Evolutionary conservation across 805 yeast genomes (phyloP).

Genomic region (Zygotorulaspora chibaensis): DNA sequence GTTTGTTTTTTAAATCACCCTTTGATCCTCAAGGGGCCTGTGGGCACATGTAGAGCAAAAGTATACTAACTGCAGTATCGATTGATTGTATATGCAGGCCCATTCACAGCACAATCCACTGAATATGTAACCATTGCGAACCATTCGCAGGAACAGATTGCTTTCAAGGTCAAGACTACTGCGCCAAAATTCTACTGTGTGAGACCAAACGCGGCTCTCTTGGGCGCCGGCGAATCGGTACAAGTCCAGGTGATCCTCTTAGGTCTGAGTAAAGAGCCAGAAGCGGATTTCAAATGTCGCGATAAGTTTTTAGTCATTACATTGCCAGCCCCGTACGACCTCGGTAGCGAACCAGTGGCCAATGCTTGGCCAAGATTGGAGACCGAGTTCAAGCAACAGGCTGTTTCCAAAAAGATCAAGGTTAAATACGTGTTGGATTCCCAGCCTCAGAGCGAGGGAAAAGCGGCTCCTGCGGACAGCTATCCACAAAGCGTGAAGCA

Average conservation of each 20-base stretch:
- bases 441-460: slow-evolving; percentile 3
- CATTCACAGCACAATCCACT: slow-evolving; percentile 68
- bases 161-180: slow-evolving; percentile 96
- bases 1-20: slow-evolving; percentile 1
- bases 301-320: slow-evolving; percentile 91
- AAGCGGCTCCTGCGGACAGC: slow-evolving; percentile 7
- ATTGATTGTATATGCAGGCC: slow-evolving; percentile 45
- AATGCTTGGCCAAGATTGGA: slow-evolving; percentile 76
- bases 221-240: slow-evolving; percentile 67
- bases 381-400: slow-evolving; percentile 48
- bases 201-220: slow-evolving; percentile 85
- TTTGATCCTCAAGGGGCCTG: slow-evolving; percentile 3
- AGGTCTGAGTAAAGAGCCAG: slow-evolving; percentile 74
- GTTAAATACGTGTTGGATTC: slow-evolving; percentile 47
- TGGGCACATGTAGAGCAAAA: neutral
- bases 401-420: slow-evolving; percentile 61
- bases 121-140: slow-evolving; percentile 50
- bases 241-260: slow-evolving; percentile 81
- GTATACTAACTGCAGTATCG: slow-evolving; percentile 2
- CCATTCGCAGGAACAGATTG: slow-evolving; percentile 57
- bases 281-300: slow-evolving; percentile 69
- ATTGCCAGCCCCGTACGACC: slow-evolving; percentile 63
- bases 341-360: slow-evolving; percentile 55
- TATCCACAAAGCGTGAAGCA: slow-evolving; percentile 14
- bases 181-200: slow-evolving; percentile 96